phyloP scores from a whole-genome alignment of 1,284 basidiomycete species.

The Flammula alnicola region DNA sequence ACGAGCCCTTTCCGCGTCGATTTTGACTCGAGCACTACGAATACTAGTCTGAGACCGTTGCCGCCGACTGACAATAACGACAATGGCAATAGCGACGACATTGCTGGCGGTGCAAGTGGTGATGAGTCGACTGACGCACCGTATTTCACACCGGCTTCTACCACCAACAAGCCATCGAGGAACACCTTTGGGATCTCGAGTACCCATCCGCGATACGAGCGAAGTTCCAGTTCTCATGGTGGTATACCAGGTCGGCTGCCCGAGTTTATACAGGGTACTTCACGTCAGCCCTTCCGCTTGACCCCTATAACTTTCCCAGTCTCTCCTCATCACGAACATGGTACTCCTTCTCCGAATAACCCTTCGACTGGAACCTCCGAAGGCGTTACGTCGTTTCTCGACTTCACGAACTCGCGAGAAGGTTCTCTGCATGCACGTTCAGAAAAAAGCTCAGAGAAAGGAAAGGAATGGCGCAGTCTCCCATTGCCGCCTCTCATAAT shows the following conservation, averaged over 20 bases:
- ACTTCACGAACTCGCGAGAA: slow-evolving; percentile 54
- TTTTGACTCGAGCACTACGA: slow-evolving; percentile 32
- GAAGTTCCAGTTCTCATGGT: not conserved
- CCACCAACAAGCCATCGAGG: slow-evolving; percentile 12
- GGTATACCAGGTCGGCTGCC: slow-evolving; percentile 10
- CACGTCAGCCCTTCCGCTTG: slow-evolving; percentile 25
- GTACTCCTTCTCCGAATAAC: slow-evolving; percentile 9
- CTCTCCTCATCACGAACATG: no score
- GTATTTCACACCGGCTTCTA: slow-evolving; percentile 10
- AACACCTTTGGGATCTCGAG: slow-evolving; percentile 18
- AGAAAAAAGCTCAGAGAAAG: slow-evolving; percentile 17
- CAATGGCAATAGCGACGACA: no score
- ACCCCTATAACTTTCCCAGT: slow-evolving; percentile 17
- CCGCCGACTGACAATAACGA: not conserved
- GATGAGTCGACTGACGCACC: slow-evolving; percentile 7
- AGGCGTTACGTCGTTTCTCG: slow-evolving; percentile 58
- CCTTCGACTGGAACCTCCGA: slow-evolving; percentile 18
- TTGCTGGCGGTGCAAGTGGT: slow-evolving; percentile 1
- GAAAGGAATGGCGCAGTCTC: slow-evolving; percentile 7
- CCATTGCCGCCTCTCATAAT: slow-evolving; percentile 5
- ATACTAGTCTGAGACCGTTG: slow-evolving; percentile 6
- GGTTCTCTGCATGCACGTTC: slow-evolving; percentile 45
- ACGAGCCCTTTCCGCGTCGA: slow-evolving; percentile 52
- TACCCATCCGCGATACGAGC: not conserved
- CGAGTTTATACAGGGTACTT: slow-evolving; percentile 23